Evolutionary conservation across 1,139 yeast species (phyloP), one percentile per base, ranked within the genome.

Genomic region (Geotrichum fermentans): DNA sequence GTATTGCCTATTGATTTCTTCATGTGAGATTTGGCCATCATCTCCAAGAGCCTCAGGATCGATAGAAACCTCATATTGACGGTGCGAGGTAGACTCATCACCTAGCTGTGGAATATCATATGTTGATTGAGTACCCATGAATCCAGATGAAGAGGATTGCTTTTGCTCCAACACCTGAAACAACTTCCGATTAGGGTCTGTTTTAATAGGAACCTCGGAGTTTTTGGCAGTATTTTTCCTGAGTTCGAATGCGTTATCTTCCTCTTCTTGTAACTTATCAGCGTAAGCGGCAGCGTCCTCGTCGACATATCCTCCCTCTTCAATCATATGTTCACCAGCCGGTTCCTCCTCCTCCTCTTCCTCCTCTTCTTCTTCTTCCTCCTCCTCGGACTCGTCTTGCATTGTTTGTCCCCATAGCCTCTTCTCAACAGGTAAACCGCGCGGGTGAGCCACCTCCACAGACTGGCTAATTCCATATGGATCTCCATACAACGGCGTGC

Each of bases 131-230:
- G 47, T 41, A 3, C 63, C 63, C 53, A 59, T 49, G 38, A 58
- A 58, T 4, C 60, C 60, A 5, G 51, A 55, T 1, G 57, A 55
- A 2, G 54, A 53, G 2, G 53, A 51, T 10, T 58, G 60, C 29
- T 60, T 61, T 40, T 72, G 73, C 39, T 73, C 67, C 36, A 77
- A 55, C 3, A 76, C 73, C 28, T 71, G 69, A 56, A 72, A 77
- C 17, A 77, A 61, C 40, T 64, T 56, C 43, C 55, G 55, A 16
- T 54, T 57, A 14, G 47, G 43, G 35, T 49, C 51, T 30, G 35
- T 39, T 18, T 24, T 16, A 16, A 36, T 32, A 14, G 43, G 39
- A 17, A 32, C 47, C 10, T 43, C 40, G 11, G 29, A 41, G 14
- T 45, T 37, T 14, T 14, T 21, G 21, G 36, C 33, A 13, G 26